Evolutionary conservation across 2,329 filamentous ascomycete genomes (phyloP).

Genomic region (Scedosporium minutisporum): DNA sequence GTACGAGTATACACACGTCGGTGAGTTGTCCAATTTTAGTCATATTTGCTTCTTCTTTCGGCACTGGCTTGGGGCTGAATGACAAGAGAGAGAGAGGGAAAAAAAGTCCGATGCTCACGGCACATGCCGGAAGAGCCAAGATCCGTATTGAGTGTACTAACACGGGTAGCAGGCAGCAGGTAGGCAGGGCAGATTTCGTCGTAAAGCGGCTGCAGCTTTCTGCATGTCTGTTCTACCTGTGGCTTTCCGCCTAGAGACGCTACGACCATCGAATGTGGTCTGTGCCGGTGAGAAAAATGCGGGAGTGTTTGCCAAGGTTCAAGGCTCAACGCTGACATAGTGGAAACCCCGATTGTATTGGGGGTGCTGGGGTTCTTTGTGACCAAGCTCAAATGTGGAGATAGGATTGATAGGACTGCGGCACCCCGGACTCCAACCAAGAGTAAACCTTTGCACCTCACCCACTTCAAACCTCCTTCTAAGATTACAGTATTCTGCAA

Average conservation of each 20-base stretch:
- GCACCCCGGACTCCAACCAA: neutral
- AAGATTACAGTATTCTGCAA: neutral
- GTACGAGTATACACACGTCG: neutral
- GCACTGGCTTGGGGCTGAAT: neutral
- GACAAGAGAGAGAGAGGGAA: neutral
- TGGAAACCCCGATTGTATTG: neutral
- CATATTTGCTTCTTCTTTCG: neutral
- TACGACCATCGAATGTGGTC: neutral
- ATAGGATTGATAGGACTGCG: neutral
- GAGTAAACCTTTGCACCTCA: neutral
- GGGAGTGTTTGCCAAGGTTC: neutral
- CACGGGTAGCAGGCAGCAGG: neutral
- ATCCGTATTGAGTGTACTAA: neutral
- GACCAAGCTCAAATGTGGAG: neutral
- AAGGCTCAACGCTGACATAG: neutral
- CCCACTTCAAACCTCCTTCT: neutral
- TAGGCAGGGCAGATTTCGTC: neutral
- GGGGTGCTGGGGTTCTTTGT: neutral
- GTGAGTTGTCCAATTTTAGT: neutral
- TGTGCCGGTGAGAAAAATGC: neutral
- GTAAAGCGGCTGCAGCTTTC: neutral
- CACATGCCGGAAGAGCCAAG: neutral
- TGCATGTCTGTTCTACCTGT: slow-evolving; percentile 1
- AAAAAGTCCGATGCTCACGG: neutral
- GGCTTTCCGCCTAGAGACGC: neutral